Conservation (phyloP, 495 filamentous ascomycete species). For the Haplographium delicatum region DNA sequence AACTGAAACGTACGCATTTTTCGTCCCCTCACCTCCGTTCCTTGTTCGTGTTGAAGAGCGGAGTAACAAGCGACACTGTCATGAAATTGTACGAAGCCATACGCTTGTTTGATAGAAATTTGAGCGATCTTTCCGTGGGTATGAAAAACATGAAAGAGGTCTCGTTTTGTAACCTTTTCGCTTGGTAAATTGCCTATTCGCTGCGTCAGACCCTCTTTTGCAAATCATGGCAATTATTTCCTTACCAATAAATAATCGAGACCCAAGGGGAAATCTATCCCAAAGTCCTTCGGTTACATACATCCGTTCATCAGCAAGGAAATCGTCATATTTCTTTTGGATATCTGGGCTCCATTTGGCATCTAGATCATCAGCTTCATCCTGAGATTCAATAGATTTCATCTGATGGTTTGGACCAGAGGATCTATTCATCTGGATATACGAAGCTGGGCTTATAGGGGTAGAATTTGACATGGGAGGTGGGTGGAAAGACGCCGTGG, state of each 20-base stretch:
- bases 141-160: slow-evolving; percentile 86
- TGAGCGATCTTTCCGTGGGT: slow-evolving; percentile 85
- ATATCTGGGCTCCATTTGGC: slow-evolving; percentile 52
- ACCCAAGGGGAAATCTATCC: slow-evolving; percentile 85
- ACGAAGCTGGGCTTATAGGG: slow-evolving; percentile 24
- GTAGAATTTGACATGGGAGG: slow-evolving; percentile 20
- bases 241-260: slow-evolving; percentile 88
- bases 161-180: slow-evolving; percentile 88
- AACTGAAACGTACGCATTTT: slow-evolving; percentile 97
- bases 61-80: slow-evolving; percentile 64
- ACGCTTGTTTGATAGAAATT: slow-evolving; percentile 94
- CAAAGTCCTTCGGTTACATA: slow-evolving; percentile 87
- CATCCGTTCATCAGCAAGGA: slow-evolving; percentile 69
- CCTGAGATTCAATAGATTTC: slow-evolving; percentile 7
- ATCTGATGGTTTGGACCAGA: slow-evolving; percentile 14
- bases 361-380: slow-evolving; percentile 19
- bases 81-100: slow-evolving; percentile 94
- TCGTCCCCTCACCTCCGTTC: slow-evolving; percentile 68
- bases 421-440: slow-evolving; percentile 13
- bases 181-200: slow-evolving; percentile 81
- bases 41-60: slow-evolving; percentile 74
- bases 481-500: slow-evolving; percentile 44
- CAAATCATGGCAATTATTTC: slow-evolving; percentile 14
- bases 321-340: slow-evolving; percentile 75
- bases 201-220: slow-evolving; percentile 4